Evolutionary conservation across 2,329 filamentous ascomycete genomes (phyloP).

Genomic region (Curvularia hawaiiensis): DNA sequence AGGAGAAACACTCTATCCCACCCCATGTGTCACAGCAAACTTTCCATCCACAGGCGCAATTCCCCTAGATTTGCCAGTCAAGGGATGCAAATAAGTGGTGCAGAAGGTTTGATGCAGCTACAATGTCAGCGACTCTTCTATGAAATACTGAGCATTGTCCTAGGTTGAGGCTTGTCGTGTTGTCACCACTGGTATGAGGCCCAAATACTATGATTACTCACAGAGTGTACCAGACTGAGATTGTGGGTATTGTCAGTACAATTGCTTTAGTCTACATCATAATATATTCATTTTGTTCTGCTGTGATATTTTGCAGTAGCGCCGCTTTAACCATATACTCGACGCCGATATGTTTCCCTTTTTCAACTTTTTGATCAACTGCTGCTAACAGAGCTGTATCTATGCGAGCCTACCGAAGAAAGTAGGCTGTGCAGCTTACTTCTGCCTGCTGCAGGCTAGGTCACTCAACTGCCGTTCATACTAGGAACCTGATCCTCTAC

Average conservation of each 20-base stretch:
- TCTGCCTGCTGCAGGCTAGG: background rate
- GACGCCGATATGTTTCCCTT: background rate
- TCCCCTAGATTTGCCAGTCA: background rate
- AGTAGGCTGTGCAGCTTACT: background rate
- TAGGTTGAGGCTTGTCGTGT: background rate
- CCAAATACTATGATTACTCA: background rate
- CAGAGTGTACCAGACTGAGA: background rate
- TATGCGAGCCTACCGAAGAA: background rate
- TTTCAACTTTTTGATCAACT: background rate
- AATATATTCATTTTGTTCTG: background rate
- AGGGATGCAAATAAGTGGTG: background rate
- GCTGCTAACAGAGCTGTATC: background rate
- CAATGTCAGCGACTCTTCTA: background rate
- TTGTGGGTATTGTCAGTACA: background rate
- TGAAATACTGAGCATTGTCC: background rate
- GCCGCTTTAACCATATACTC: too few species aligned
- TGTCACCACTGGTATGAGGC: background rate
- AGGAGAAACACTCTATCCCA: constrained; percentile 18
- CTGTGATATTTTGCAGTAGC: background rate
- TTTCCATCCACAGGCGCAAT: background rate
- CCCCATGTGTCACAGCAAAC: constrained; percentile 20
- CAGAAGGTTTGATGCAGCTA: background rate
- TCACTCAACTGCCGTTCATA: constrained; percentile 20
- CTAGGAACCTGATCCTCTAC: constrained; percentile 51
- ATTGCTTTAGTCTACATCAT: background rate